Conservation (phyloP, 2,329 filamentous ascomycete species). For the Phyllosticta citrichinensis region DNA sequence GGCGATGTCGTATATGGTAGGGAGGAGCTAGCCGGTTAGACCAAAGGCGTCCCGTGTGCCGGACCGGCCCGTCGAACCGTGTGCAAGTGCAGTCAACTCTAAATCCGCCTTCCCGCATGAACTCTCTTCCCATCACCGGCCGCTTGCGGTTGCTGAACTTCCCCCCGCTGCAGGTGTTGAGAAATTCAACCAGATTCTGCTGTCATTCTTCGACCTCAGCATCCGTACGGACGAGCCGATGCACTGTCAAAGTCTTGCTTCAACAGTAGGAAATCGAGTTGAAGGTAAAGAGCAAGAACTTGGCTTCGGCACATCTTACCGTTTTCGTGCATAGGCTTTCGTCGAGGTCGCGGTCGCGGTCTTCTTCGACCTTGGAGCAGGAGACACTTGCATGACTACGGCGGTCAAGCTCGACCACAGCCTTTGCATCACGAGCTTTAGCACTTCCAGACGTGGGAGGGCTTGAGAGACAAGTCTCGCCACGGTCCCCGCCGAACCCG, state of each 20-base stretch:
- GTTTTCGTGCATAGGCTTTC: too few species aligned
- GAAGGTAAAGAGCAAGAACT: too few species aligned
- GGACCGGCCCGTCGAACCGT: not conserved
- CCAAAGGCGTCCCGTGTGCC: not conserved
- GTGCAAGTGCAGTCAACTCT: not conserved
- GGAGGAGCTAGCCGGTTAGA: not conserved
- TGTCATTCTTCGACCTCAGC: too few species aligned
- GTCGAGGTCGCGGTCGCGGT: too few species aligned
- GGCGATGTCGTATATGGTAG: not conserved
- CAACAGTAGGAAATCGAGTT: too few species aligned
- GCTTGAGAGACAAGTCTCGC: not conserved
- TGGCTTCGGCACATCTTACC: too few species aligned
- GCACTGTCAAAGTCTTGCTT: too few species aligned
- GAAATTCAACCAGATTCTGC: too few species aligned
- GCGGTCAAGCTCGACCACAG: not conserved
- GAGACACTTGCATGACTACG: not conserved
- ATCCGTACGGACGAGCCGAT: too few species aligned
- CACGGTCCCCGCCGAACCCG: not conserved
- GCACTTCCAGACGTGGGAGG: not conserved
- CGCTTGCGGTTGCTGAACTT: too few species aligned
- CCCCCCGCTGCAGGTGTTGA: too few species aligned
- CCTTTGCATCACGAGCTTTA: not conserved
- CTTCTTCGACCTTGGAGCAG: not conserved
- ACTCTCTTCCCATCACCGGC: too few species aligned
- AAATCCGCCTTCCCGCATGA: not conserved